These are phyloP conservation scores for Erodium texanum DNA, from an alignment of 441 rosid species.

Conservation along the genomic window DNA sequence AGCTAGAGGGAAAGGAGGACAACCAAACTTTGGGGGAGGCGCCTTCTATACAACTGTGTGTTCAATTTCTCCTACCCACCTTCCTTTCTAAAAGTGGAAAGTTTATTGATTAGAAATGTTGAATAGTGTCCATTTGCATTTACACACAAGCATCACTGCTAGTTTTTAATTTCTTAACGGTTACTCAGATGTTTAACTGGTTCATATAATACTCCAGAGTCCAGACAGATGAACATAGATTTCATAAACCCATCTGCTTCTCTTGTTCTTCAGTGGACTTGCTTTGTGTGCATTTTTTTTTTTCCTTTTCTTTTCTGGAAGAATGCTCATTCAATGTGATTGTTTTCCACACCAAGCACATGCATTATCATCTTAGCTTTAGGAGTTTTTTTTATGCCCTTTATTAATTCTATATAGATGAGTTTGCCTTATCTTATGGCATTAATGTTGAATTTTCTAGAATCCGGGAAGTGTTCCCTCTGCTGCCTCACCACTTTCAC, in stretches of 20 bases:
- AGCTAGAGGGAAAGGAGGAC: conserved; percentile 1
- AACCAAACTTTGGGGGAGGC: conserved; percentile 1
- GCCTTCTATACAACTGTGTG: conserved; percentile 7
- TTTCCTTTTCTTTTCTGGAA: too few relatives aligned
- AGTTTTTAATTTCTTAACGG: neutral
- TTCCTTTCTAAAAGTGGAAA: too few relatives aligned
- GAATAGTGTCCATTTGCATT: too few relatives aligned
- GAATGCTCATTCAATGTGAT: too few relatives aligned
- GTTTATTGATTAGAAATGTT: too few relatives aligned
- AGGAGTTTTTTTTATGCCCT: neutral
- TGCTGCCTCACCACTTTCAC: conserved; percentile 69
- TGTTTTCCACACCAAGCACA: neutral
- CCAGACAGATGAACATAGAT: neutral
- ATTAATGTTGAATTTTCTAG: conserved; percentile 32
- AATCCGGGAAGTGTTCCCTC: conserved; percentile 66
- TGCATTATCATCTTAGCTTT: neutral
- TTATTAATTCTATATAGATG: neutral
- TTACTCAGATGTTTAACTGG: neutral
- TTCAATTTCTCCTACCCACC: neutral
- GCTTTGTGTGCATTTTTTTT: too few relatives aligned
- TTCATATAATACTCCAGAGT: neutral
- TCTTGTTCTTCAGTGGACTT: too few relatives aligned
- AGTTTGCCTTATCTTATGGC: conserved; percentile 16
- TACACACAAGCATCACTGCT: neutral
- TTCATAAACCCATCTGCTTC: neutral